Conservation (phyloP, 257 asterid species). For the Galeopsis tetrahit region DNA sequence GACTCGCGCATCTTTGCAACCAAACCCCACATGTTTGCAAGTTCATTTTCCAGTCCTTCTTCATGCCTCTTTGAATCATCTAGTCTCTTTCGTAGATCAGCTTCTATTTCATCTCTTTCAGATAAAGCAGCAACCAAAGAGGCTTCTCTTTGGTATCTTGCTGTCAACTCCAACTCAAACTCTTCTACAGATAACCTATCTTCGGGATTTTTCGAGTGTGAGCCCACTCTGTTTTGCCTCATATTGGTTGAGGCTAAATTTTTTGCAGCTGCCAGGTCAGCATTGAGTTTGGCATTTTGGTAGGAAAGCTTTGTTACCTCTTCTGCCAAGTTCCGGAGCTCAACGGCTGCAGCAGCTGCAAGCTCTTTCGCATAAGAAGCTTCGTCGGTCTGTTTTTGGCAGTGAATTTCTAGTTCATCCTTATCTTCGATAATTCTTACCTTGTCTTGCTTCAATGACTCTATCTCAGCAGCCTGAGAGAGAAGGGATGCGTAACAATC, state of each 20-base stretch:
- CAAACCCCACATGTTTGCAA: conserved; percentile 66
- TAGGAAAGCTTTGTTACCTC: conserved; percentile 84
- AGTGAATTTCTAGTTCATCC: conserved; percentile 62
- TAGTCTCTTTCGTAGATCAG: conserved; percentile 67
- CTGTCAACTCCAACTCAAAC: conserved; percentile 60
- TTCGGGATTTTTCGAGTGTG: conserved; percentile 44
- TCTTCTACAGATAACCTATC: conserved; percentile 62
- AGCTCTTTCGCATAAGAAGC: conserved; percentile 81
- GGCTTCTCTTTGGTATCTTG: conserved; percentile 79
- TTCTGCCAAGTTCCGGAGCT: conserved; percentile 80
- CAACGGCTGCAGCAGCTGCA: conserved; percentile 86
- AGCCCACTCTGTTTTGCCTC: conserved; percentile 45
- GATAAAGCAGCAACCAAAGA: conserved; percentile 78
- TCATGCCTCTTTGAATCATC: conserved; percentile 72
- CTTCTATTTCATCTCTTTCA: conserved; percentile 76
- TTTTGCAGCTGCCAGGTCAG: conserved; percentile 56
- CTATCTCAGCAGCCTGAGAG: conserved; percentile 73
- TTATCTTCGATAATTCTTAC: conserved; percentile 59
- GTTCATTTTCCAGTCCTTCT: conserved; percentile 67
- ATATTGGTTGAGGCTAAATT: conserved; percentile 44
- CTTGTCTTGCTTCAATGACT: conserved; percentile 75
- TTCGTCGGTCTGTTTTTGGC: conserved; percentile 66
- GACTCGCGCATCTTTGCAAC: conserved; percentile 58
- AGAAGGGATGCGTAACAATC: conserved; percentile 26
- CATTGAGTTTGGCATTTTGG: conserved; percentile 65